Evolutionary conservation across 176 grass and related monocot genomes (phyloP).

Genomic region (Phoenix roebelenii): DNA sequence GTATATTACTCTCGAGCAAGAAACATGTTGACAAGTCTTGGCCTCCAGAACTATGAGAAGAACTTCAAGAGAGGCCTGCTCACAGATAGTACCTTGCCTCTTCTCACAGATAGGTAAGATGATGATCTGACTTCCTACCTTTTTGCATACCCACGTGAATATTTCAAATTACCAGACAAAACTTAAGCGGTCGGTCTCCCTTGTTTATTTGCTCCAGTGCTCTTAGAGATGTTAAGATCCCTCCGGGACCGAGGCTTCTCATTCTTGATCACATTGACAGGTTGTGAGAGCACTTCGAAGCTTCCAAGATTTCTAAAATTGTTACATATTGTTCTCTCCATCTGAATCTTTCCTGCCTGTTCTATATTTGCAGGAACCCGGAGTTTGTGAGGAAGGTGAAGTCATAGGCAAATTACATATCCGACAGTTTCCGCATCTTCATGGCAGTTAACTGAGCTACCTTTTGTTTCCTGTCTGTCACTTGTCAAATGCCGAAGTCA

Average conservation of each 20-base stretch:
- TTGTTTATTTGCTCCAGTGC: slow-evolving; percentile 39
- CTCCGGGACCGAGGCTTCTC: slow-evolving; percentile 90
- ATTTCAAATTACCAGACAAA: not conserved
- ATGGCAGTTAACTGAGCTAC: no score
- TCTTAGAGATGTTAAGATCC: slow-evolving; percentile 92
- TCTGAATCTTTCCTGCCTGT: no score
- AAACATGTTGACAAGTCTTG: slow-evolving; percentile 64
- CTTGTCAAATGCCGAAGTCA: no score
- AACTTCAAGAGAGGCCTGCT: slow-evolving; percentile 97
- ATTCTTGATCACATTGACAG: slow-evolving; percentile 95
- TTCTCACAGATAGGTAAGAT: slow-evolving; percentile 75
- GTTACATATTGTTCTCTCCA: not conserved
- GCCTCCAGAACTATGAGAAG: slow-evolving; percentile 95
- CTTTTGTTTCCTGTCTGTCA: no score
- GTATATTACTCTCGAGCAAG: slow-evolving; percentile 53
- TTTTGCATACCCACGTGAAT: not conserved
- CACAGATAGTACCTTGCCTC: slow-evolving; percentile 70
- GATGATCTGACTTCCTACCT: not conserved
- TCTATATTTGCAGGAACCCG: no score
- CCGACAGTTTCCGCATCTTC: no score
- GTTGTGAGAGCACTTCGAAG: slow-evolving; percentile 24
- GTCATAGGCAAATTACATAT: no score
- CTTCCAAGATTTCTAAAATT: not conserved
- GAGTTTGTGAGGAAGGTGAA: no score
- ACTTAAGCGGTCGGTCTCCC: no score